Evolutionary conservation across 2,329 filamentous ascomycete genomes (phyloP).

Genomic region (Botrytis cinerea): DNA sequence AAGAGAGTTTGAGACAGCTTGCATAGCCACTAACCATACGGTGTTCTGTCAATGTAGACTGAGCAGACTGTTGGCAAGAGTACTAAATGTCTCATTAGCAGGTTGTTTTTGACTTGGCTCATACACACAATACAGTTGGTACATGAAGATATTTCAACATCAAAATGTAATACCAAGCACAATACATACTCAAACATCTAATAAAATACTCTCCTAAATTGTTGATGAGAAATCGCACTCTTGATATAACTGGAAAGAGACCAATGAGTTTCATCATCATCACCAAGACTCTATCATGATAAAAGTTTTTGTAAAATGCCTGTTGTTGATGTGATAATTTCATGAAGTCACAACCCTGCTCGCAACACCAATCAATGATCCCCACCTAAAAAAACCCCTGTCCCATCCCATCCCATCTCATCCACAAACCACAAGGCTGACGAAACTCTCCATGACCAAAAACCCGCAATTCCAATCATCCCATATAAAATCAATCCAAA

Average conservation of each 20-base stretch:
- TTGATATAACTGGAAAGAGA: not conserved
- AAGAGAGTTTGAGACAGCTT: not conserved
- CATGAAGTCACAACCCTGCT: not conserved
- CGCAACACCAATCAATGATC: not conserved
- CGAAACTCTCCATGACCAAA: constrained; percentile 7
- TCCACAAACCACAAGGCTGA: constrained; percentile 18
- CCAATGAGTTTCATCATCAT: not conserved
- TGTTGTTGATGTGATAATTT: too few species aligned
- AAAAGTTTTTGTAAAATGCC: not conserved
- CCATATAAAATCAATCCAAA: not conserved
- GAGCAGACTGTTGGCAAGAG: not conserved
- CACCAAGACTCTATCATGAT: not conserved
- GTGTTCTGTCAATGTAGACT: not conserved
- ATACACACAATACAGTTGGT: not conserved
- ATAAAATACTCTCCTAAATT: not conserved
- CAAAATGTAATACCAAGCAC: not conserved
- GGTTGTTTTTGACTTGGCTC: not conserved
- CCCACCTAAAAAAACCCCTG: constrained; percentile 11
- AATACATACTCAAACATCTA: not conserved
- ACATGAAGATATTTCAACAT: not conserved
- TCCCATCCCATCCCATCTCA: not conserved
- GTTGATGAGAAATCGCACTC: not conserved
- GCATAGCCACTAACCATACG: not conserved
- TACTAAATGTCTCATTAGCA: not conserved
- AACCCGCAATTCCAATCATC: not conserved